These are phyloP conservation scores for Coccomyxa sp. DNA, from an alignment of 139 green algal species.

Conservation along the genomic window DNA sequence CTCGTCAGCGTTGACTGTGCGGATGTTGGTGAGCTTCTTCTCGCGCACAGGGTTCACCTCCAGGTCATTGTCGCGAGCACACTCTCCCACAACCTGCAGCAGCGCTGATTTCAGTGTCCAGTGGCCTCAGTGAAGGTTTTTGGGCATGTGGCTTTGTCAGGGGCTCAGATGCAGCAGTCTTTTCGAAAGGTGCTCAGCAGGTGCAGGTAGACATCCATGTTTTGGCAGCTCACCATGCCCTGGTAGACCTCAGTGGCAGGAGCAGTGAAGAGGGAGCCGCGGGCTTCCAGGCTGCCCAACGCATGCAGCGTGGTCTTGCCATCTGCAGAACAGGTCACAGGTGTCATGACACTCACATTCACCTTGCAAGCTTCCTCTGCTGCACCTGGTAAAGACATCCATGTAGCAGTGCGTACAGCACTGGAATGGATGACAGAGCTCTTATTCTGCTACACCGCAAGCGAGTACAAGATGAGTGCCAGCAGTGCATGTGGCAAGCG, in stretches of 20 bases:
- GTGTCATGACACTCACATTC: no score
- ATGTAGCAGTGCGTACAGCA: no score
- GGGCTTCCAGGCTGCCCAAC: conserved; percentile 60
- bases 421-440: no score
- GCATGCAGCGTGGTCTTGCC: conserved; percentile 63
- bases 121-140: no score
- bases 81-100: conserved; percentile 21
- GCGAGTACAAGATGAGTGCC: no score
- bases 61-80: conserved; percentile 52
- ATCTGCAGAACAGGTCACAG: conserved; percentile 18
- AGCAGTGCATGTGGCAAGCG: neutral
- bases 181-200: no score
- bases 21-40: conserved; percentile 88
- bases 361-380: neutral
- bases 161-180: no score
- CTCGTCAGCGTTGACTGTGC: conserved; percentile 65
- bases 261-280: conserved; percentile 77
- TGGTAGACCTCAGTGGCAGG: conserved; percentile 62
- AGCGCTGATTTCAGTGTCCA: no score
- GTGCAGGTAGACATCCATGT: no score
- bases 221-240: conserved; percentile 83
- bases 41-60: conserved; percentile 78
- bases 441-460: no score
- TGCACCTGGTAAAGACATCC: neutral
- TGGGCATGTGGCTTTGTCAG: no score